phyloP scores from a whole-genome alignment of 768 basidiomycete species.

The Trametes cinnabarina region DNA sequence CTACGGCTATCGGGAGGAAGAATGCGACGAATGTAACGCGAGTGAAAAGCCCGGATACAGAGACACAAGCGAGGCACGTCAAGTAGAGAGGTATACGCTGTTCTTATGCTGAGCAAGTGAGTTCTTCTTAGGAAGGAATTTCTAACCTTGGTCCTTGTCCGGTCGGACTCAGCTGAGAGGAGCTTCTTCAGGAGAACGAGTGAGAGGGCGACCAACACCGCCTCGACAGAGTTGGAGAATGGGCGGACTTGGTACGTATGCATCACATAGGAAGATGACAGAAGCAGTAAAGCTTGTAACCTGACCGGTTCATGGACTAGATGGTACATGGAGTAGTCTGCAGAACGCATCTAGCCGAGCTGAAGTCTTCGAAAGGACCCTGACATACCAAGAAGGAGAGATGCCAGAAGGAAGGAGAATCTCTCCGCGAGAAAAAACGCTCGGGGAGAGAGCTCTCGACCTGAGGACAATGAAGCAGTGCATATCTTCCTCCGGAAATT shows the following conservation, averaged over 20 bases:
- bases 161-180: background rate
- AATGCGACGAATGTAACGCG: conserved; percentile 38
- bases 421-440: conserved; percentile 33
- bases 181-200: conserved; percentile 29
- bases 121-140: no score
- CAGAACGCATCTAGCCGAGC: background rate
- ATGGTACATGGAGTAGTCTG: conserved; percentile 24
- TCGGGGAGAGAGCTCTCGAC: conserved; percentile 2
- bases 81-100: background rate
- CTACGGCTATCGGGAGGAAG: conserved; percentile 31
- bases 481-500: background rate
- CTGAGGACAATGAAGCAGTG: conserved; percentile 6
- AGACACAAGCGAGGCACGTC: conserved; percentile 20
- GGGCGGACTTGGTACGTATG: conserved; percentile 40
- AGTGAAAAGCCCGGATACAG: conserved; percentile 33
- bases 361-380: background rate
- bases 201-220: conserved; percentile 31
- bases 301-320: conserved; percentile 19
- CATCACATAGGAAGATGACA: conserved; percentile 38
- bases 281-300: conserved; percentile 26
- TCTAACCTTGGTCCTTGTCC: background rate
- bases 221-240: conserved; percentile 40
- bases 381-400: conserved; percentile 34
- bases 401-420: conserved; percentile 31
- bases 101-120: background rate